Conservation (phyloP, 495 filamentous ascomycete species). For the Achaetomiella virescens region DNA sequence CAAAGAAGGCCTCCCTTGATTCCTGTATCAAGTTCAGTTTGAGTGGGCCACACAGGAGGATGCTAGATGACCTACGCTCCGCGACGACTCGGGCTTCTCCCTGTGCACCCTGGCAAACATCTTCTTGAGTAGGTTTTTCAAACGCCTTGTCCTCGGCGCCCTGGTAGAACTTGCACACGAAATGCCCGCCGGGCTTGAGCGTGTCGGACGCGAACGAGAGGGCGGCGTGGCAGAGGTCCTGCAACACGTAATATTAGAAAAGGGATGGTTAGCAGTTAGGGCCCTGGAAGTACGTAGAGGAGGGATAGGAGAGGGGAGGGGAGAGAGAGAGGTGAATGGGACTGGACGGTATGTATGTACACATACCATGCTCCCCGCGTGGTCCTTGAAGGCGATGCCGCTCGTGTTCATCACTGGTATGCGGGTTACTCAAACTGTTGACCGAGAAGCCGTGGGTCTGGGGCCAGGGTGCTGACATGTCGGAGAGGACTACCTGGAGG, state of each 20-base stretch:
- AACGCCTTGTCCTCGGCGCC: slow-evolving; percentile 76
- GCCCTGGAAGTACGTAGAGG: too few species aligned
- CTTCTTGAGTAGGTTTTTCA: slow-evolving; percentile 60
- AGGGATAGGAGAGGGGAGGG: background rate
- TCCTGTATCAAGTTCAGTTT: slow-evolving; percentile 50
- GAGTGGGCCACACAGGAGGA: background rate
- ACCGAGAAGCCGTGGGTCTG: slow-evolving; percentile 71
- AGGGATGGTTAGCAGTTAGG: background rate
- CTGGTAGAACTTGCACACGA: slow-evolving; percentile 97
- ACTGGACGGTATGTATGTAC: too few species aligned
- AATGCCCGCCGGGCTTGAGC: slow-evolving; percentile 73
- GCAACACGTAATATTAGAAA: background rate
- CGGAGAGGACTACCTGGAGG: slow-evolving; percentile 70
- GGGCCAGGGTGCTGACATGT: slow-evolving; percentile 97
- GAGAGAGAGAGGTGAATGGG: background rate
- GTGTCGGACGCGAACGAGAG: slow-evolving; percentile 77
- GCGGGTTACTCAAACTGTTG: slow-evolving; percentile 85
- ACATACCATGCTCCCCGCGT: slow-evolving; percentile 90
- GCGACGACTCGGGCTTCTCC: slow-evolving; percentile 85
- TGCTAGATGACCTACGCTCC: slow-evolving; percentile 55
- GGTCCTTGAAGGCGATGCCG: slow-evolving; percentile 77
- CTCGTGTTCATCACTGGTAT: slow-evolving; percentile 98
- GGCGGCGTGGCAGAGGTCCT: slow-evolving; percentile 88
- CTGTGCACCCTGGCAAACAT: slow-evolving; percentile 74
- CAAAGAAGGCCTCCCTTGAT: slow-evolving; percentile 83